These are phyloP conservation scores for Coffea canephora DNA, from an alignment of 257 asterid species.

Conservation along the genomic window DNA sequence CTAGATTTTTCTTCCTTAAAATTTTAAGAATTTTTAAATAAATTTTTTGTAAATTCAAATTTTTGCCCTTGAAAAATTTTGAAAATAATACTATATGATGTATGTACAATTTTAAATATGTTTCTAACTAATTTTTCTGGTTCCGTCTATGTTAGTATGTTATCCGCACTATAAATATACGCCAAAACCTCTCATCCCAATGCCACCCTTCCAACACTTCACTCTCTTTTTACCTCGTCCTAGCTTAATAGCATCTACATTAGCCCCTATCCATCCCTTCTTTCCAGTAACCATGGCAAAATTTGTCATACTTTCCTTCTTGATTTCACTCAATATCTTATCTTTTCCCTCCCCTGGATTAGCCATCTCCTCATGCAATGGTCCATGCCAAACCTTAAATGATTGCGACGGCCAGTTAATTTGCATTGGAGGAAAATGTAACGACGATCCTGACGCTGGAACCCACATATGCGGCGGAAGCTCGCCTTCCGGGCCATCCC, in stretches of 20 bases:
- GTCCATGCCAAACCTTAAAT: conserved; percentile 22
- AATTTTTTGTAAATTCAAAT: too few species aligned
- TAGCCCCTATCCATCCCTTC: not conserved
- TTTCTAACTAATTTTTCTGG: too few species aligned
- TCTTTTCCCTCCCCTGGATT: not conserved
- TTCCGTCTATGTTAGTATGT: too few species aligned
- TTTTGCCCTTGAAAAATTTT: too few species aligned
- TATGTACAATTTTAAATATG: too few species aligned
- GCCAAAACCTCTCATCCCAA: not conserved
- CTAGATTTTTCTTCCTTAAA: too few species aligned
- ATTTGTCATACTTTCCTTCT: not conserved
- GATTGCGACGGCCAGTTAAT: conserved; percentile 35
- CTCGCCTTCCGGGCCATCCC: not conserved
- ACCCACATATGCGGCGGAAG: conserved; percentile 18
- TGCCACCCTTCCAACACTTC: not conserved
- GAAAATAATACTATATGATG: too few species aligned
- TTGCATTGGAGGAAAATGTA: conserved; percentile 31
- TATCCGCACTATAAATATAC: not conserved
- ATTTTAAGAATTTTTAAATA: too few species aligned
- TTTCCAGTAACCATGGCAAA: conserved; percentile 17
- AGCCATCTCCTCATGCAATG: conserved; percentile 33
- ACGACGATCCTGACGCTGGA: conserved; percentile 36
- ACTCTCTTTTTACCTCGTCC: not conserved
- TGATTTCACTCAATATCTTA: not conserved
- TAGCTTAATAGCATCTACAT: not conserved